These are phyloP conservation scores for Spizellomyces punctatus DNA, from an alignment of 192 early-diverging fungal species.

Conservation along the genomic window DNA sequence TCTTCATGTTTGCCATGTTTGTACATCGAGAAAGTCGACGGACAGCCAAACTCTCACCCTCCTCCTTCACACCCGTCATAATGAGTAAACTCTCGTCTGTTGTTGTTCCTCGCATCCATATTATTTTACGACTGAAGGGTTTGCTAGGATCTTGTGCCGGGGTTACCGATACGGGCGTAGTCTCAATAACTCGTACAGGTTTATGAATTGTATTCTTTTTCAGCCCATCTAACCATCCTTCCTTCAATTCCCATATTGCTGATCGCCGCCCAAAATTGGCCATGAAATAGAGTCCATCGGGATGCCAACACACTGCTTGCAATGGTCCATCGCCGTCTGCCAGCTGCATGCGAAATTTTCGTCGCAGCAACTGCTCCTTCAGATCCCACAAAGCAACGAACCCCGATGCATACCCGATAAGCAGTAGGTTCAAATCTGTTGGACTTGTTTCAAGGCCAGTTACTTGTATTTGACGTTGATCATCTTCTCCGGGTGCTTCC, in stretches of 20 bases:
- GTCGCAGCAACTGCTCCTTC: conserved; percentile 37
- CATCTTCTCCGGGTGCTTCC: not conserved
- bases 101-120: conserved; percentile 1
- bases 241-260: conserved; percentile 50
- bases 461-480: conserved; percentile 11
- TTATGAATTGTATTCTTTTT: not conserved
- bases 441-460: conserved; percentile 54
- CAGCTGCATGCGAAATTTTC: conserved; percentile 4
- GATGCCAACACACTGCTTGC: conserved; percentile 50
- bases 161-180: no score
- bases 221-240: conserved; percentile 25
- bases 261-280: conserved; percentile 47
- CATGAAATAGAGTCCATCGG: conserved; percentile 50
- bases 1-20: no score
- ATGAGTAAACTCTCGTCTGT: not conserved
- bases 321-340: conserved; percentile 33
- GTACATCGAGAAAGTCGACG: no score
- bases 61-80: not conserved
- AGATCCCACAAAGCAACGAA: conserved; percentile 54
- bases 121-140: no score
- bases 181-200: no score
- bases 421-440: conserved; percentile 49
- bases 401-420: conserved; percentile 55
- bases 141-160: no score
- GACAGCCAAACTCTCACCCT: no score